phyloP scores from a whole-genome alignment of 1,139 yeast genomes.

The Kodamaea sp. region DNA sequence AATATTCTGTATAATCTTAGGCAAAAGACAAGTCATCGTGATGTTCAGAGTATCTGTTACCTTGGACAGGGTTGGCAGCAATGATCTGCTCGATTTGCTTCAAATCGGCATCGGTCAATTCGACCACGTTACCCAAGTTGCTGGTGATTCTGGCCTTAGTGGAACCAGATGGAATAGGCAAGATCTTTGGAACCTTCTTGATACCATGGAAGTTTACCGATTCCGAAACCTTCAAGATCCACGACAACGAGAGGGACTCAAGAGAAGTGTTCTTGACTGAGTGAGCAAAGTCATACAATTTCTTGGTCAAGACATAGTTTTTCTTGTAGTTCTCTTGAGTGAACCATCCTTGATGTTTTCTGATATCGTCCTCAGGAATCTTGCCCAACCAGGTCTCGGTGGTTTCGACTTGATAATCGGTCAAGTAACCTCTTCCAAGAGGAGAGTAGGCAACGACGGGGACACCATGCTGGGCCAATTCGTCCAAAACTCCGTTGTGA shows the following conservation, averaged over 20 bases:
- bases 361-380: slow-evolving; percentile 56
- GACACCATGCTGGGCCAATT: slow-evolving; percentile 45
- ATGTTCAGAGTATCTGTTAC: slow-evolving; percentile 47
- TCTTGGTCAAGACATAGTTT: slow-evolving; percentile 50
- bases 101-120: slow-evolving; percentile 55
- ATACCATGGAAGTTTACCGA: slow-evolving; percentile 30
- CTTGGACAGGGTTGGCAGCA: slow-evolving; percentile 39
- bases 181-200: slow-evolving; percentile 51
- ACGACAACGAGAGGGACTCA: slow-evolving; percentile 72
- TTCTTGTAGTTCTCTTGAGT: slow-evolving; percentile 52
- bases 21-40: slow-evolving; percentile 9
- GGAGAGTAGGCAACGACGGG: slow-evolving; percentile 83
- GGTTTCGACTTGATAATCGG: slow-evolving; percentile 54
- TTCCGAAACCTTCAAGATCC: slow-evolving; percentile 52
- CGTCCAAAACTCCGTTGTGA: slow-evolving; percentile 61
- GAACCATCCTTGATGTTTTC: slow-evolving; percentile 59
- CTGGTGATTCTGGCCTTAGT: slow-evolving; percentile 57
- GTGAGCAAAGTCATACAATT: slow-evolving; percentile 51
- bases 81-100: slow-evolving; percentile 48
- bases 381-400: slow-evolving; percentile 32
- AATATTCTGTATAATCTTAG: too few species aligned
- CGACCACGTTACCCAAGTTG: slow-evolving; percentile 48
- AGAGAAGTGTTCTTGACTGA: slow-evolving; percentile 46
- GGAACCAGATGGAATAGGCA: slow-evolving; percentile 82
- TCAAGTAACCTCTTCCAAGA: slow-evolving; percentile 72